Base-by-base conservation (phyloP, 495 filamentous ascomycete genomes). In the Neurospora sp. region DNA sequence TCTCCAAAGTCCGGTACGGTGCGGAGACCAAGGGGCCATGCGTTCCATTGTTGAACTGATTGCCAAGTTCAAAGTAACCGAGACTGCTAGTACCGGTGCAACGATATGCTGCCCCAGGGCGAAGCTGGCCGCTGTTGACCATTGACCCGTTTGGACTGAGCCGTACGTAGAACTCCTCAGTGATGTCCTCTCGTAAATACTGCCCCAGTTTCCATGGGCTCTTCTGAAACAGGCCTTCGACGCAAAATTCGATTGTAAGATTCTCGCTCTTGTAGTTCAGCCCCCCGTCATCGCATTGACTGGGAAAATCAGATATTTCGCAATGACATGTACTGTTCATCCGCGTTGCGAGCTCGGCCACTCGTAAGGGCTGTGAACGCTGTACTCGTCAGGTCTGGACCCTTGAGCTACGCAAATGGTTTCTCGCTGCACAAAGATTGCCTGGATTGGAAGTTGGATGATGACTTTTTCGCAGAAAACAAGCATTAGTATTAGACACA, bases 51-150 rank as follows among this genome's bases (percentile, higher is more conserved):
- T 74, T 74, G 22, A 71, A 44, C 2, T 7, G 38, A 27, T 71
- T 74, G 14, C 69, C 69, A 1, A 74, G 72, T 38, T 71, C 72
- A 16, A 74, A 74, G 42, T 71, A 74, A 20, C 72, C 72, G 16
- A 71, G 22, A 16, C 20, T 38, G 10, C 69, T 74, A 1, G 41
- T 44, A 71, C 31, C 40, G 48, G 48, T 31, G 22, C 48, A 59
- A 27, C 48, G 48, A 59, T 59, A 59, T 14, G 20, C 9, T 9
- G 4, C 8, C 44, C n/a, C 44, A 48, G 44, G n/a, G 44, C 44
- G 44, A 48, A 48, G 9, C 44, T 20, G 9, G 44, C n/a, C 1
- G 44, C 9, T 20, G 18, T 10, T 4, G 44, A 48, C 9, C n/a
- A 4, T 20, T 22, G 44, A 48, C 8, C 1, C 4, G 14, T 59